A percentile compares a stretch with the other conserved stretches of the same genome.
These are phyloP conservation scores for Anthoceros angustus DNA, from an alignment of 225 moss, liverwort and hornwort species.

Conservation along the genomic window DNA sequence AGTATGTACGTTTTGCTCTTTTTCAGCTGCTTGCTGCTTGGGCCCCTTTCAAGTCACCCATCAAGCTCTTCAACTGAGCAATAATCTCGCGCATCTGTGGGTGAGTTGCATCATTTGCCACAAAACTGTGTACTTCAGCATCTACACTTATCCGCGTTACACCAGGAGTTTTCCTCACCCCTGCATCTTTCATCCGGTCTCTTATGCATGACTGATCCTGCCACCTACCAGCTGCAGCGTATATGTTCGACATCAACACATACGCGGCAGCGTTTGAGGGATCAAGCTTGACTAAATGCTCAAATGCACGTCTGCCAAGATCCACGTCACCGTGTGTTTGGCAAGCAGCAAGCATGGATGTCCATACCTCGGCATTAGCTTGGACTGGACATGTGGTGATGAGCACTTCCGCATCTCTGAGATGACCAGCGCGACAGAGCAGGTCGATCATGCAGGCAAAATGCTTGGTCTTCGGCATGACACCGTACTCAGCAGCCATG, in stretches of 20 bases:
- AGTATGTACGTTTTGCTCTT: no score
- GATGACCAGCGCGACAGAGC: not conserved
- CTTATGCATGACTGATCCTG: not conserved
- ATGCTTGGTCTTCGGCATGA: not conserved
- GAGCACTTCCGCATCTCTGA: not conserved
- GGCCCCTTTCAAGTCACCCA: not conserved
- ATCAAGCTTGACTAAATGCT: not conserved
- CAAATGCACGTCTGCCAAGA: not conserved
- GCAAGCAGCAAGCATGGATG: not conserved
- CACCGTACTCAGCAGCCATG: not conserved
- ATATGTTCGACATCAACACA: not conserved
- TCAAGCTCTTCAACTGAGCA: not conserved
- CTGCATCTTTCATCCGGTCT: not conserved
- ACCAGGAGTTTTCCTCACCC: not conserved
- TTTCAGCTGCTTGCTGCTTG: no score
- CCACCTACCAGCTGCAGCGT: not conserved
- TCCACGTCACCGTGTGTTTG: not conserved
- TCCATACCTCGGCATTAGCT: not conserved
- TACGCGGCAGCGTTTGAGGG: not conserved
- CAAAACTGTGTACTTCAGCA: not conserved
- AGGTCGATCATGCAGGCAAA: constrained; percentile 2
- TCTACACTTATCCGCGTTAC: not conserved
- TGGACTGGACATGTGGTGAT: not conserved
- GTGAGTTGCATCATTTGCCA: not conserved
- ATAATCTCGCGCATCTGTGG: not conserved